Conservation (phyloP, 1,284 basidiomycete species). For the Pholiota adiposa region DNA sequence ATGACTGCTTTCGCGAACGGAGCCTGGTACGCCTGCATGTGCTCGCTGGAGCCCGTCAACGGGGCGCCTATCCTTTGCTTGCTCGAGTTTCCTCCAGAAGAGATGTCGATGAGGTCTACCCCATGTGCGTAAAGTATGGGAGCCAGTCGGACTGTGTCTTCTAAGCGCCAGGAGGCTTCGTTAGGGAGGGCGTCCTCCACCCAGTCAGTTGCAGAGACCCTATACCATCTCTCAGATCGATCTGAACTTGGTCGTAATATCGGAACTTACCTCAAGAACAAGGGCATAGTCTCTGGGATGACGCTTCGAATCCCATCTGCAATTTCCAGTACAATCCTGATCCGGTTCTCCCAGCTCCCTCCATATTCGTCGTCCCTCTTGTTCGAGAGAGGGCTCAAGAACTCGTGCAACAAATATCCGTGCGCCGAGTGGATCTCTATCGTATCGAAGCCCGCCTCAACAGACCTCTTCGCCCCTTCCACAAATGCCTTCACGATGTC, state of each 20-base stretch:
- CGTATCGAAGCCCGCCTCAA: conserved; percentile 65
- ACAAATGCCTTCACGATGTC: conserved; percentile 63
- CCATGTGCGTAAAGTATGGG: conserved; percentile 55
- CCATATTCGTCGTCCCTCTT: conserved; percentile 76
- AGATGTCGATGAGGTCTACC: conserved; percentile 69
- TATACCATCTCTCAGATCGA: conserved; percentile 21
- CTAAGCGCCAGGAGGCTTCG: conserved; percentile 57
- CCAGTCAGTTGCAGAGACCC: conserved; percentile 65
- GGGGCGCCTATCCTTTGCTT: conserved; percentile 45
- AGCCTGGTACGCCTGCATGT: conserved; percentile 32
- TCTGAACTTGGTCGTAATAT: not conserved
- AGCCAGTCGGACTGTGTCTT: conserved; percentile 61
- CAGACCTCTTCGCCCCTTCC: conserved; percentile 55
- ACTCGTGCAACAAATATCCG: conserved; percentile 58
- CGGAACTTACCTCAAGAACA: conserved; percentile 61
- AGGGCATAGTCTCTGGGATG: conserved; percentile 62
- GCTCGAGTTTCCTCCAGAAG: conserved; percentile 57
- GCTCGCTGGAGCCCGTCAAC: conserved; percentile 33
- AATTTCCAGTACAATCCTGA: conserved; percentile 62
- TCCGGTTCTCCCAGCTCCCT: conserved; percentile 73
- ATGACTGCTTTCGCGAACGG: conserved; percentile 47
- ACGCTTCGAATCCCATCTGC: conserved; percentile 53
- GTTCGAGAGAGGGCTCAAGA: conserved; percentile 70
- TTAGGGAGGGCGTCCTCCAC: conserved; percentile 53
- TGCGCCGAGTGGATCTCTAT: conserved; percentile 74